Evolutionary conservation across 192 early-diverging fungal species (phyloP).

Genomic region (Helicostylum pulchrum): DNA sequence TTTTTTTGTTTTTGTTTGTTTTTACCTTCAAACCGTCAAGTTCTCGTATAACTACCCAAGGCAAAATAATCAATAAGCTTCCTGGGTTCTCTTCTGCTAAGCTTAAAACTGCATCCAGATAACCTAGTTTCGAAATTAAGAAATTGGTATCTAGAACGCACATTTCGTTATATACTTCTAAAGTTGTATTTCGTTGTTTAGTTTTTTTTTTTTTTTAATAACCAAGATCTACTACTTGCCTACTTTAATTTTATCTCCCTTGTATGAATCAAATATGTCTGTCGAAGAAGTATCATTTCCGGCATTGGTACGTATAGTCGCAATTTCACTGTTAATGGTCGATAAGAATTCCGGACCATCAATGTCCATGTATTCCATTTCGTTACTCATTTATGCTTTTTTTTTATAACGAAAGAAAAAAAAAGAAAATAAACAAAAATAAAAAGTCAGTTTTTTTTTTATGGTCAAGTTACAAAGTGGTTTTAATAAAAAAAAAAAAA

Average conservation of each 20-base stretch:
- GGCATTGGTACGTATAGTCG: too few species aligned
- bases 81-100: slow-evolving; percentile 1
- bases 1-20: slow-evolving; percentile 30
- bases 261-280: too few species aligned
- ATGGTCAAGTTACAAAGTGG: too few species aligned
- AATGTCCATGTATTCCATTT: slow-evolving; percentile 20
- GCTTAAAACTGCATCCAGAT: slow-evolving; percentile 37
- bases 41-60: slow-evolving; percentile 59
- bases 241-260: too few species aligned
- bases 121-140: slow-evolving; percentile 50
- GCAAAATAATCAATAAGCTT: slow-evolving; percentile 45
- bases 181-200: too few species aligned
- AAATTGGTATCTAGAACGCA: slow-evolving; percentile 56
- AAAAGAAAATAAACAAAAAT: not conserved
- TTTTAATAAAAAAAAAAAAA: too few species aligned
- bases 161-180: slow-evolving; percentile 1
- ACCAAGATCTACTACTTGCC: too few species aligned
- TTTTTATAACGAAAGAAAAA: not conserved
- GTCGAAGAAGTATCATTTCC: too few species aligned
- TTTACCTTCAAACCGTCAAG: slow-evolving; percentile 51
- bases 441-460: too few species aligned
- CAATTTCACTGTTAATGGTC: too few species aligned
- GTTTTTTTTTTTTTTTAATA: too few species aligned
- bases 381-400: too few species aligned
- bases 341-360: slow-evolving; percentile 26